phyloP scores from a whole-genome alignment of 2,329 filamentous ascomycete genomes.

The Colletotrichum sp. region DNA sequence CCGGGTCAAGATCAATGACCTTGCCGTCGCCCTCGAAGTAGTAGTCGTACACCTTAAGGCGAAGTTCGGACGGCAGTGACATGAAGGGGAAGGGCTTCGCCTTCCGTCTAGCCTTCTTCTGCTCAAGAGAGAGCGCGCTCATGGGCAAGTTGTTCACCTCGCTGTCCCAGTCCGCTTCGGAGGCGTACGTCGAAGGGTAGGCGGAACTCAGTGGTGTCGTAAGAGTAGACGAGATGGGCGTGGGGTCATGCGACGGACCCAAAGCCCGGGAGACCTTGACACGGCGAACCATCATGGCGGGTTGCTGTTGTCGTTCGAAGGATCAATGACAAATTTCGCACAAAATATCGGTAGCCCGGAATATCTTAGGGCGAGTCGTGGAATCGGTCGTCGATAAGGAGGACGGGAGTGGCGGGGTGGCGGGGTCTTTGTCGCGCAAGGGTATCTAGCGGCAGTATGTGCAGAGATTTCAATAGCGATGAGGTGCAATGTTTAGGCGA shows the following conservation, averaged over 20 bases:
- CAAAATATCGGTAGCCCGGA: not conserved
- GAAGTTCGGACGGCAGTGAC: conserved; percentile 71
- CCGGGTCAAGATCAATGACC: conserved; percentile 70
- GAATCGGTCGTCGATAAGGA: not conserved
- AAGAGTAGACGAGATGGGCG: conserved; percentile 29
- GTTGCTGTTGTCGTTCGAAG: not conserved
- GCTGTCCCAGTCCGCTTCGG: conserved; percentile 46
- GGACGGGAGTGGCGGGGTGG: conserved; percentile 6
- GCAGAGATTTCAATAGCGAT: conserved; percentile 12
- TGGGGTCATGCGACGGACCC: conserved; percentile 18
- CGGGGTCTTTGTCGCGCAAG: conserved; percentile 1
- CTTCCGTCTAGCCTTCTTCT: conserved; percentile 14
- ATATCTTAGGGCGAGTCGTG: not conserved
- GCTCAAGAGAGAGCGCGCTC: conserved; percentile 43
- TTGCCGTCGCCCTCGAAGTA: conserved; percentile 59
- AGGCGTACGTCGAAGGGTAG: conserved; percentile 38
- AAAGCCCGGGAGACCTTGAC: conserved; percentile 37
- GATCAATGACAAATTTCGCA: not conserved
- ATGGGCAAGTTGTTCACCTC: conserved; percentile 45
- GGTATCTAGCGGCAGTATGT: conserved; percentile 7
- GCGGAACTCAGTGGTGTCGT: conserved; percentile 41
- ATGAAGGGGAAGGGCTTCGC: conserved; percentile 67
- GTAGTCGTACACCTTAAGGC: conserved; percentile 70
- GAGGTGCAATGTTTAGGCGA: not conserved
- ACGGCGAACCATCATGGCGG: conserved; percentile 22